Evolutionary conservation across 345 rosid species (phyloP).

Genomic region (Linum trigynum): DNA sequence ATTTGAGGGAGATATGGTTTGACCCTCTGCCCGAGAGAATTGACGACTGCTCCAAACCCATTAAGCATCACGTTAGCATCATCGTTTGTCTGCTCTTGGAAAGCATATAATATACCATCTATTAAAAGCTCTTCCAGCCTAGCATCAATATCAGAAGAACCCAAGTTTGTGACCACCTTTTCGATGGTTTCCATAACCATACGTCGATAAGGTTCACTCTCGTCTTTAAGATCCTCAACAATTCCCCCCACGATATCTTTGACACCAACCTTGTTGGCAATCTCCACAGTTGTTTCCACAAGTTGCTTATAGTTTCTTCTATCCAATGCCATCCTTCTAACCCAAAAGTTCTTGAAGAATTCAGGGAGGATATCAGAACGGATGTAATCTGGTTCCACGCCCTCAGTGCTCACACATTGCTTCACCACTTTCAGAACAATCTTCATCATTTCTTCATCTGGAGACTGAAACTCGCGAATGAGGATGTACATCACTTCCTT

Average conservation of each 20-base stretch:
- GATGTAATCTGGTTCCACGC: slow-evolving; percentile 88
- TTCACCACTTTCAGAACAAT: slow-evolving; percentile 95
- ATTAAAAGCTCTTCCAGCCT: slow-evolving; percentile 93
- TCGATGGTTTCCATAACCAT: slow-evolving; percentile 99
- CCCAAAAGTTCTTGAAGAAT: slow-evolving; percentile 91
- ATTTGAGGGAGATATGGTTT: slow-evolving; percentile 99
- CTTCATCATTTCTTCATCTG: slow-evolving; percentile 99
- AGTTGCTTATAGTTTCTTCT: slow-evolving; percentile 91
- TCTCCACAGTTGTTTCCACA: slow-evolving; percentile 95
- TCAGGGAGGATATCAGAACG: slow-evolving; percentile 84
- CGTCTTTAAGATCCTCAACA: slow-evolving; percentile 94
- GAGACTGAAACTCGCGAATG: slow-evolving; percentile 98
- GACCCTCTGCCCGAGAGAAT: slow-evolving; percentile 90
- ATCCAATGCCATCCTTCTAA: slow-evolving; percentile 92
- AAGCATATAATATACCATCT: slow-evolving; percentile 96
- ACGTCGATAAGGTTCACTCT: slow-evolving; percentile 83
- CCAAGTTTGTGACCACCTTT: slow-evolving; percentile 89
- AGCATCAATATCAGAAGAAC: slow-evolving; percentile 89
- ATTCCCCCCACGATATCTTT: slow-evolving; percentile 83
- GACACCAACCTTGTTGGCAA: slow-evolving; percentile 94
- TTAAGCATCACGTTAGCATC: slow-evolving; percentile 99
- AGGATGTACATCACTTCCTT: slow-evolving; percentile 91
- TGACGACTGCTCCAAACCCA: slow-evolving; percentile 97
- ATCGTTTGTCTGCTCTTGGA: slow-evolving; percentile 96
- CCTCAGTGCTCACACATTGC: slow-evolving; percentile 98